Evolutionary conservation across 164 flowering plant species (phyloP), one percentile per base, ranked within the genome.

Genomic region (Vitis riparia): DNA sequence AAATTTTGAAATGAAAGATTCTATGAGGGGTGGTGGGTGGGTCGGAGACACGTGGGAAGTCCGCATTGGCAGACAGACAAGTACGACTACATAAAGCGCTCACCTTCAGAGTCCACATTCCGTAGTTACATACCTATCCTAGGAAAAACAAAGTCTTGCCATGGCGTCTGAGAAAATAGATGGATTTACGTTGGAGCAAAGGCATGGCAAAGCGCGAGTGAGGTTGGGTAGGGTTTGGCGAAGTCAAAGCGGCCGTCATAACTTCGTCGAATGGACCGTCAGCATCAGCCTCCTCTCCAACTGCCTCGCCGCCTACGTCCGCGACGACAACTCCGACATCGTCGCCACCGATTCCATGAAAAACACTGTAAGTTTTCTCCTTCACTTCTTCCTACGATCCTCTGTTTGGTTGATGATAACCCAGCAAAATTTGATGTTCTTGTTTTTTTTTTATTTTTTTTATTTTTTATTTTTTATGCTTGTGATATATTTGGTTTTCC

Each of bases 281-380:
- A 63, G 67, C 77, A 81, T 93, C 69, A 84, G 81, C 65, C 91
- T 96, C 47, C 72, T 93, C 73, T 92, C 99, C 59, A 86, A 93
- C 78, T 96, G 97, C 75, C 11, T 84, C 68, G 49, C 82, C 17
- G 83, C 97, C 1, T 96, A 93, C 51, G 66, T 76, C 49, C 13
- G 64, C 63, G 97, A 75, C 19, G 99, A 96, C 68, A 96, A 96
- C 65, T 96, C 98, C 17, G 88, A 81, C 37, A 81, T 96, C 73
- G 99, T 96, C 73, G 97, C 99, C 71, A 93, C 98, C 51, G 99
- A 96, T 80, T 88, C 97, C 76, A 89, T 93, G 90, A 96, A 93
- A 76, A 96, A 93, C 83, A 93, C 99, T 27, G 99, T 93, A 81
- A 51, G 55, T 59, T 49, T 19, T n/a, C 5, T 57, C 48, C n/a